phyloP scores from a whole-genome alignment of 164 flowering plant species.

The Aristolochia contorta region DNA sequence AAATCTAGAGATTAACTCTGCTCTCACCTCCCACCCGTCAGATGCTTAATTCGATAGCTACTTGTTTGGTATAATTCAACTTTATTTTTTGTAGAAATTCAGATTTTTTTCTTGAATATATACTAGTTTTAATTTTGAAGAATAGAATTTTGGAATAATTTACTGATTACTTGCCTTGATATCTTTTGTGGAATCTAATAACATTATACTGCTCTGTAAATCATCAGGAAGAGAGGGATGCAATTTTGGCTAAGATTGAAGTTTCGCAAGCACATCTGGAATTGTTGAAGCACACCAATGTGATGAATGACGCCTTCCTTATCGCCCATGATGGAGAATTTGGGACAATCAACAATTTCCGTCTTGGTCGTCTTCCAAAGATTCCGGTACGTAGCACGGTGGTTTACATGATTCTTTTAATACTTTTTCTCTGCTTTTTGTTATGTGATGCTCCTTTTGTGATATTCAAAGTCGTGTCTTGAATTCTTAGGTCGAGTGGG shows the following conservation, averaged over 20 bases:
- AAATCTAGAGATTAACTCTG: no score
- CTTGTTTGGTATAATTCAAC: not conserved
- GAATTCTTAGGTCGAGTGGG: slow-evolving; percentile 82
- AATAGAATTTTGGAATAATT: no score
- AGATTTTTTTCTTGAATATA: no score
- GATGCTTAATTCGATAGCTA: no score
- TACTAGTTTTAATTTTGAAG: no score
- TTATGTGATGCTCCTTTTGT: not conserved
- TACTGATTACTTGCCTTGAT: not conserved
- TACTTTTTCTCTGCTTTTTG: not conserved
- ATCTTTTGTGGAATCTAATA: no score
- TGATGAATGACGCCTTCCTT: slow-evolving; percentile 89
- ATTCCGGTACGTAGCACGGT: slow-evolving; percentile 44
- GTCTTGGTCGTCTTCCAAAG: slow-evolving; percentile 93
- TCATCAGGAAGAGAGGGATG: slow-evolving; percentile 88
- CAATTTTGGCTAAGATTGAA: slow-evolving; percentile 85
- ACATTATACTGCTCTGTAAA: no score
- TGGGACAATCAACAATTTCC: slow-evolving; percentile 96
- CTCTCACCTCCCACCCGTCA: no score
- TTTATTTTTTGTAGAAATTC: not conserved
- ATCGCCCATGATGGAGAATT: slow-evolving; percentile 94
- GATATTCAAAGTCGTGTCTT: not conserved
- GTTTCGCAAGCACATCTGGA: slow-evolving; percentile 95
- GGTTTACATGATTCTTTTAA: not conserved
- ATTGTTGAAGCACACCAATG: slow-evolving; percentile 84